Evolutionary conservation across 2,329 filamentous ascomycete species (phyloP), one percentile per base, ranked within the genome.

Genomic region (Xylaria arbuscula): DNA sequence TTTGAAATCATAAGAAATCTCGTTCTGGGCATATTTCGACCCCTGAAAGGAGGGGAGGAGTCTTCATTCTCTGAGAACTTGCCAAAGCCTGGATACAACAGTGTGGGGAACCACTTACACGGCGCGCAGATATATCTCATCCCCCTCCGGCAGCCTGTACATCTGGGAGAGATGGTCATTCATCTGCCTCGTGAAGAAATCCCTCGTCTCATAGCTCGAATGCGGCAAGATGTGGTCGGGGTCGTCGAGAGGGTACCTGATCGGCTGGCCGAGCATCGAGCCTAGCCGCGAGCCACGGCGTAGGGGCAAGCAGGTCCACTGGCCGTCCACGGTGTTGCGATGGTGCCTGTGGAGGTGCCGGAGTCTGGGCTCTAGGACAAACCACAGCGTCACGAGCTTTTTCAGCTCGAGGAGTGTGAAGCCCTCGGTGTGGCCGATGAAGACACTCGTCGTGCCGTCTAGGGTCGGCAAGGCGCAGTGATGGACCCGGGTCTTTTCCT

Each of bases 361-460:
- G 13, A 48, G 47, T 5, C 13, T 7, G 11, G 13, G 45, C 24
- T 67, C n/a, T 24, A 72, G 2, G n/a, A 50, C 10, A 2, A 53
- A n/a, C 36, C 42, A 63, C 13, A 74, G 57, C 53, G 69, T 72
- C 42, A 65, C 56, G 34, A 74, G 10, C 48, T 66, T 70, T 66
- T 75, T 74, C 13, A 74, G 62, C 34, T 73, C 68, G 15, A 68
- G 45, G 4, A 75, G 54, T n/a, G 63, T 57, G 57, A 73, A 66
- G 1, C 72, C 72, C 13, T 24, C 51, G 32, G 65, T 70, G 63
- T 70, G 66, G 53, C 69, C 70, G 2, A 73, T 50, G 47, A 36
- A 47, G 56, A 74, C 32, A 28, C 68, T 67, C n/a, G 70, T 70
- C 6, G 68, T 69, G 6, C 61, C 53, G 19, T 55, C 45, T 22